These are phyloP conservation scores for Cucurbita maxima DNA, from an alignment of 306 rosid genomes.

Conservation along the genomic window DNA sequence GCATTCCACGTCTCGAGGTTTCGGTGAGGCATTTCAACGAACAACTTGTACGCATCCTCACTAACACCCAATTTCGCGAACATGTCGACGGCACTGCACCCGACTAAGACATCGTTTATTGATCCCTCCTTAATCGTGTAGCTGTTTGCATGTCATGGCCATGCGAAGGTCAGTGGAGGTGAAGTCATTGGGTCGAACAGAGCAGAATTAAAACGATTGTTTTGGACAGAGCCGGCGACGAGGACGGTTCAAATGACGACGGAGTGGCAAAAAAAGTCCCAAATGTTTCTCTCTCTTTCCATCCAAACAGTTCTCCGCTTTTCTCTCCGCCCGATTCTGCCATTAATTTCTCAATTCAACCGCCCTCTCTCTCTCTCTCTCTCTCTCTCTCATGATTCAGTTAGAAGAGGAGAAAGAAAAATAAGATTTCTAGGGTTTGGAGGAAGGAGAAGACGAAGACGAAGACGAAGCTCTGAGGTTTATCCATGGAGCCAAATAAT, in stretches of 20 bases:
- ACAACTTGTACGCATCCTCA: conserved; percentile 42
- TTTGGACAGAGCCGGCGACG: conserved; percentile 66
- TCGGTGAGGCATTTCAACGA: conserved; percentile 66
- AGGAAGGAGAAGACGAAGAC: neutral
- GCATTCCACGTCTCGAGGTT: conserved; percentile 74
- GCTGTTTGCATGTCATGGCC: conserved; percentile 14
- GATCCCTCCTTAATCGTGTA: conserved; percentile 32
- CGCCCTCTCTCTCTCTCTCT: neutral
- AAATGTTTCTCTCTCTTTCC: neutral
- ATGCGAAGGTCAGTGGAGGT: conserved; percentile 38
- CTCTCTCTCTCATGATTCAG: neutral
- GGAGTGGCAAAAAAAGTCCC: conserved; percentile 15
- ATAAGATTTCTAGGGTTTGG: neutral
- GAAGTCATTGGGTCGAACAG: conserved; percentile 71
- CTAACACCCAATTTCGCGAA: conserved; percentile 42
- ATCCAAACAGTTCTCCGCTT: neutral
- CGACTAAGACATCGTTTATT: conserved; percentile 60
- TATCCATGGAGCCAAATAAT: conserved; percentile 16
- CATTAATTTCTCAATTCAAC: neutral
- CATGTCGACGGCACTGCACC: conserved; percentile 77
- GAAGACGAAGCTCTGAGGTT: neutral
- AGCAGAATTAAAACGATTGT: conserved; percentile 36
- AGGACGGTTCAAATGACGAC: conserved; percentile 87
- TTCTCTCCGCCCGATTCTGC: neutral
- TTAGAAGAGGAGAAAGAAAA: neutral